Evolutionary conservation across 2,329 filamentous ascomycete species (phyloP).

Genomic region (Hypomyces perniciosus): DNA sequence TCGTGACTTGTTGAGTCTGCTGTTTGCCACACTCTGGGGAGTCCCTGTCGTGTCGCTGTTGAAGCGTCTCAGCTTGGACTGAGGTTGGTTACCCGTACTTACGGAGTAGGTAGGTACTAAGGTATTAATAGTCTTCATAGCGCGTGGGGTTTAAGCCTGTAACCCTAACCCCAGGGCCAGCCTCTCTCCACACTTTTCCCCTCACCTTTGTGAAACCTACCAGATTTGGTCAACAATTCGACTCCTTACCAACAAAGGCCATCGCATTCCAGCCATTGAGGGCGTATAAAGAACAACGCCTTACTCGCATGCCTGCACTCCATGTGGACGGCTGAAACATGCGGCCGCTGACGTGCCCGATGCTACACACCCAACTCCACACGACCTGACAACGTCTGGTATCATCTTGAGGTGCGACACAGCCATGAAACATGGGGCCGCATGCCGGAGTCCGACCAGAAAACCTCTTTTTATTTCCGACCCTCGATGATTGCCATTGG

Average conservation of each 20-base stretch:
- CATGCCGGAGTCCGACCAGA: constrained; percentile 9
- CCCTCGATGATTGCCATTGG: background rate
- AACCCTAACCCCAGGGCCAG: too few relatives aligned
- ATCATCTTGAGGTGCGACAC: constrained; percentile 10
- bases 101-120: too few relatives aligned
- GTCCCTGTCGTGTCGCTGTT: background rate
- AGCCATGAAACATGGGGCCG: constrained; percentile 12
- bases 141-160: too few relatives aligned
- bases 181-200: too few relatives aligned
- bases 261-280: background rate
- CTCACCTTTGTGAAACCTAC: too few relatives aligned
- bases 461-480: constrained; percentile 4
- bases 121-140: too few relatives aligned
- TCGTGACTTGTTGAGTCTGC: background rate
- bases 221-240: too few relatives aligned
- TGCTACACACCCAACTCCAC: background rate
- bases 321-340: constrained; percentile 11
- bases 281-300: too few relatives aligned
- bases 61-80: background rate
- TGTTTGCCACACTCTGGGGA: background rate
- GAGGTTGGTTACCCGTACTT: background rate
- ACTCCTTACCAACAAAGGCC: too few relatives aligned
- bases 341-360: constrained; percentile 1
- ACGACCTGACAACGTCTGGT: background rate
- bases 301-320: background rate